A percentile compares a stretch with the other conserved stretches of the same genome.
These are phyloP conservation scores for Pelomyxa schiedti DNA, from an alignment of 78 protist species.

Conservation along the genomic window DNA sequence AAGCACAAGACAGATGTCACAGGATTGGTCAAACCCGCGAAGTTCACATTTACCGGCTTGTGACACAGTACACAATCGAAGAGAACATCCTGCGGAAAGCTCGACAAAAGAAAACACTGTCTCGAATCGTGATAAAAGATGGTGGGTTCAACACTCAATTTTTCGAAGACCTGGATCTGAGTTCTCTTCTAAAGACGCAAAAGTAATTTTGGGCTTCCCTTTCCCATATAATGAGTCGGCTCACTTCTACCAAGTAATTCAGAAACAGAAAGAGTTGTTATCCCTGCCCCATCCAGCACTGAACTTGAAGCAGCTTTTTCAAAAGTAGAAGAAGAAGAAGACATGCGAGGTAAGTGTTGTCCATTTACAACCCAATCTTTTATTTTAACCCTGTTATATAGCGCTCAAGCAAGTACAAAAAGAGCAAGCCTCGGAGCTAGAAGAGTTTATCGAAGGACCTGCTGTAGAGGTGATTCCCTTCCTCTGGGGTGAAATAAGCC, in stretches of 20 bases:
- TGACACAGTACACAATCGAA: slow-evolving; percentile 71
- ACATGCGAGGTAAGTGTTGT: too few relatives aligned
- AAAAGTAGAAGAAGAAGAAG: neutral
- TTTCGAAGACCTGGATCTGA: slow-evolving; percentile 25
- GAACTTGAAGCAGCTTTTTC: neutral
- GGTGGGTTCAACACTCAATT: slow-evolving; percentile 62
- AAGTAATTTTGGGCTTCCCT: neutral
- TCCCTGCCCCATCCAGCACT: neutral
- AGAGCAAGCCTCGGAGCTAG: slow-evolving; percentile 22
- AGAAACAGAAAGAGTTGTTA: neutral
- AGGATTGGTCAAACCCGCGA: slow-evolving; percentile 92
- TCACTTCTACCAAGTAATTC: neutral
- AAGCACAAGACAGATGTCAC: slow-evolving; percentile 94
- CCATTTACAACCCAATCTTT: too few relatives aligned
- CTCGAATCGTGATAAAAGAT: slow-evolving; percentile 46
- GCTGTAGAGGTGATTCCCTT: too few relatives aligned
- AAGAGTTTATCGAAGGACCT: slow-evolving; percentile 26
- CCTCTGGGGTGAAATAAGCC: too few relatives aligned
- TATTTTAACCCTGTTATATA: slow-evolving; percentile 10
- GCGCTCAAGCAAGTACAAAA: slow-evolving; percentile 26
- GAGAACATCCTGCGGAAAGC: slow-evolving; percentile 82
- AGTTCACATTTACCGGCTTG: slow-evolving; percentile 89
- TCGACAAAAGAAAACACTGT: slow-evolving; percentile 64
- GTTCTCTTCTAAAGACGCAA: neutral
- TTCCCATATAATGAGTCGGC: neutral